A percentile compares a stretch with the other conserved stretches of the same genome.
phyloP scores from a whole-genome alignment of 2,329 filamentous ascomycete genomes.

The Paecilomyces formosus region DNA sequence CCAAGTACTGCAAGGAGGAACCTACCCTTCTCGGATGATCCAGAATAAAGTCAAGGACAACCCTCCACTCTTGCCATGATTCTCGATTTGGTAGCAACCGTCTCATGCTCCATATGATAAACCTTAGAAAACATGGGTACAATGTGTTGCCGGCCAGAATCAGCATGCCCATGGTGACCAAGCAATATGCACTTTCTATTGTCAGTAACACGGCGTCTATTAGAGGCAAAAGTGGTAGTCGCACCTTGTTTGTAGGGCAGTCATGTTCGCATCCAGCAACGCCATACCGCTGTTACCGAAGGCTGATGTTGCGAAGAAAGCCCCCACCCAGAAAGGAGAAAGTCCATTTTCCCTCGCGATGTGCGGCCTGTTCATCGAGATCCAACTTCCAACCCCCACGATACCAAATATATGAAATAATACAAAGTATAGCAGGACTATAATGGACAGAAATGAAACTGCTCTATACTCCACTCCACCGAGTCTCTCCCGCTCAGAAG shows the following conservation, averaged over 20 bases:
- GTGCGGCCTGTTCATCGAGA: conserved; percentile 34
- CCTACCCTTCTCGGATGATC: conserved; percentile 24
- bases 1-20: not conserved
- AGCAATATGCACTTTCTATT: conserved; percentile 25
- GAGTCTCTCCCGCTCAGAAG: conserved; percentile 34
- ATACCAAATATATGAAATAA: conserved; percentile 40
- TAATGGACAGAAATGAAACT: conserved; percentile 24
- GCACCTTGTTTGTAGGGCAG: conserved; percentile 33
- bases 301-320: conserved; percentile 47
- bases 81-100: conserved; percentile 19
- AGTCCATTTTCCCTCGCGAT: conserved; percentile 39
- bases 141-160: conserved; percentile 60
- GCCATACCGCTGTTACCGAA: conserved; percentile 51
- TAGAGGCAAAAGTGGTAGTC: not conserved
- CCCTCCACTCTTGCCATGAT: conserved; percentile 21
- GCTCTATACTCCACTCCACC: conserved; percentile 39
- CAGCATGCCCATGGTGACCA: conserved; percentile 47
- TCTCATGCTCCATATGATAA: conserved; percentile 48
- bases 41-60: conserved; percentile 26
- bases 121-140: conserved; percentile 56
- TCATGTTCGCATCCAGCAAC: conserved; percentile 47
- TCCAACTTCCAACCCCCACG: conserved; percentile 41
- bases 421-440: conserved; percentile 40
- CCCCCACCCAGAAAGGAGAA: conserved; percentile 41
- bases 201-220: conserved; percentile 2